phyloP scores from a whole-genome alignment of 2,329 filamentous ascomycete species.

The Pyricularia sp. region DNA sequence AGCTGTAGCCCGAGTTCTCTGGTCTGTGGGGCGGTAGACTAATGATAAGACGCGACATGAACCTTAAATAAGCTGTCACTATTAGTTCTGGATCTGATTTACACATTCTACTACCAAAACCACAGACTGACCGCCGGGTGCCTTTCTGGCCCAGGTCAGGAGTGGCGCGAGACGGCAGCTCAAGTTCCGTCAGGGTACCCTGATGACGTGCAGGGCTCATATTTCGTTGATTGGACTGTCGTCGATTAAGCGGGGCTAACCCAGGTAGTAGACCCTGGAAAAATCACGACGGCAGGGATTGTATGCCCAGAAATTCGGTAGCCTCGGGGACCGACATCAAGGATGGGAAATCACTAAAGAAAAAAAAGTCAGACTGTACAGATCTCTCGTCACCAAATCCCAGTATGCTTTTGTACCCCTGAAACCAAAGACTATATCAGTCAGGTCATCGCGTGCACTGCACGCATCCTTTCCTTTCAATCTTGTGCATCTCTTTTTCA shows the following conservation, averaged over 20 bases:
- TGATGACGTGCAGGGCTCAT: neutral
- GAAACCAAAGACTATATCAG: neutral
- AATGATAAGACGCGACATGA: too few species aligned
- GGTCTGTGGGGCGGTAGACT: too few species aligned
- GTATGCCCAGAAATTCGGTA: neutral
- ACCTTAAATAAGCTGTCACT: too few species aligned
- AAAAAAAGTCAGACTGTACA: neutral
- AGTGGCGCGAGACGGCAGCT: neutral
- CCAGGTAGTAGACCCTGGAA: neutral
- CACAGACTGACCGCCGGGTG: neutral
- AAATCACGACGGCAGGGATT: neutral
- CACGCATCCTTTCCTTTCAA: neutral
- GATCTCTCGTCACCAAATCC: neutral
- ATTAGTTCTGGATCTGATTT: too few species aligned
- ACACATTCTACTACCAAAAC: too few species aligned
- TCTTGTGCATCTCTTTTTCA: neutral
- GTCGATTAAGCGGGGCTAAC: neutral
- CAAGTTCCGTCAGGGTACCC: neutral
- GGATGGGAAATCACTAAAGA: neutral
- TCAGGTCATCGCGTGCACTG: neutral
- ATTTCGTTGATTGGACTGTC: neutral
- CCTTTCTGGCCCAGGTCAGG: neutral
- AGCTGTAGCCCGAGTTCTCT: neutral
- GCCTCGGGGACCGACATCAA: neutral
- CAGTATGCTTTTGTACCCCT: neutral